Evolutionary conservation across 345 rosid species (phyloP).

Genomic region (Lepidium africanum): DNA sequence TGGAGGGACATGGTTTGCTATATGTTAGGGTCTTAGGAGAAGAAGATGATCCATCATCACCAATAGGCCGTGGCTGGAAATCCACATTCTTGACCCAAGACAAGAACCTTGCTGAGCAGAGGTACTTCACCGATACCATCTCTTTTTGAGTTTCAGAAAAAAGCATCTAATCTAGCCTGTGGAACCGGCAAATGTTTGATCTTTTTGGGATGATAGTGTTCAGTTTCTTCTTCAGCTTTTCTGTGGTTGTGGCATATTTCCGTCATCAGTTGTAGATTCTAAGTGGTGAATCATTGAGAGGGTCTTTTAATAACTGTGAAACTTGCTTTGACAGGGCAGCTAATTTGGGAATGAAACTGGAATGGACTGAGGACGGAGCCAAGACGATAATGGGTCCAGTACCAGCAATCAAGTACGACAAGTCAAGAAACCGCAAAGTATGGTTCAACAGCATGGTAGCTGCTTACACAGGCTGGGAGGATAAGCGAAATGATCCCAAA

Average conservation of each 20-base stretch:
- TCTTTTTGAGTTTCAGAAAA: background rate
- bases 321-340: constrained; percentile 49
- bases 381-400: constrained; percentile 84
- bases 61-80: constrained; percentile 95
- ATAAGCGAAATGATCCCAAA: constrained; percentile 57
- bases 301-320: background rate
- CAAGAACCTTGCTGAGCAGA: constrained; percentile 59
- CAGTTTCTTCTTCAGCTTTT: too few species aligned
- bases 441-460: constrained; percentile 97
- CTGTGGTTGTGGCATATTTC: background rate
- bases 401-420: constrained; percentile 61
- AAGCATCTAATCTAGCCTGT: background rate
- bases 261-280: background rate
- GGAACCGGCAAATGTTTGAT: background rate
- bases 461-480: constrained; percentile 85
- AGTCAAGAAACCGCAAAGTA: constrained; percentile 56
- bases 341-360: constrained; percentile 67
- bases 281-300: background rate
- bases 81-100: constrained; percentile 77
- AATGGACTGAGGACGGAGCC: constrained; percentile 70
- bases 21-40: constrained; percentile 69
- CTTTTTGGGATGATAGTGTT: too few species aligned
- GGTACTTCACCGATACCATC: constrained; percentile 38
- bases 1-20: constrained; percentile 69
- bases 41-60: constrained; percentile 73